Conservation (phyloP, 345 rosid species). For the Lepidium sativum region DNA sequence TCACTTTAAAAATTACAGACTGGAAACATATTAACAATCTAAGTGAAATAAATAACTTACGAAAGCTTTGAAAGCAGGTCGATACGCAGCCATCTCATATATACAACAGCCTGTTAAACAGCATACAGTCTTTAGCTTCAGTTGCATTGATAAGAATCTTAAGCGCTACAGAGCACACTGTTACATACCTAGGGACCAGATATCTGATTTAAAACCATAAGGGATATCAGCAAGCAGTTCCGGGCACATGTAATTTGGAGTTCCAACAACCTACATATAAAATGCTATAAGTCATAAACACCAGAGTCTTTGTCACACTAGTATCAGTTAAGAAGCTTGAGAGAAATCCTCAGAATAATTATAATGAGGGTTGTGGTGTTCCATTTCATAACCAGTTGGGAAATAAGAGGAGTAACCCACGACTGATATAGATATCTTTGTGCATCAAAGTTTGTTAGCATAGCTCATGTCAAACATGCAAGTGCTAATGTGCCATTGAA, state of each 20-base stretch:
- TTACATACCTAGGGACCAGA: constrained; percentile 87
- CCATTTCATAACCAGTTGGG: background rate
- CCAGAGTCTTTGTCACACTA: constrained; percentile 6
- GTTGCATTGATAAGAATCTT: background rate
- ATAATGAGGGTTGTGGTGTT: background rate
- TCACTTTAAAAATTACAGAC: background rate
- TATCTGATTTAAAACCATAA: constrained; percentile 96
- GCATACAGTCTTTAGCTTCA: constrained; percentile 18
- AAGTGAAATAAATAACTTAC: constrained; percentile 39
- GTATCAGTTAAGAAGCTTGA: background rate
- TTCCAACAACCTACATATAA: constrained; percentile 83
- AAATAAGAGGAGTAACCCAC: background rate
- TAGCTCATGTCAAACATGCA: background rate
- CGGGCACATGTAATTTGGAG: constrained; percentile 99
- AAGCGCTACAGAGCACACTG: background rate
- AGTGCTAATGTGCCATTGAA: background rate
- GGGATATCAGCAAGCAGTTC: constrained; percentile 97
- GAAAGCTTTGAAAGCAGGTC: constrained; percentile 98
- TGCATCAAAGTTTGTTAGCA: background rate
- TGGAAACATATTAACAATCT: background rate
- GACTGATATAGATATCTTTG: background rate
- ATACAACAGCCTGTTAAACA: constrained; percentile 82
- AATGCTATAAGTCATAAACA: constrained; percentile 14
- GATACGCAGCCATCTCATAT: constrained; percentile 98
- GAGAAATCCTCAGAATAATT: background rate